A percentile compares a stretch with the other conserved stretches of the same genome.
These are phyloP conservation scores for Boletus sp. DNA, from an alignment of 768 basidiomycete genomes.

Conservation along the genomic window DNA sequence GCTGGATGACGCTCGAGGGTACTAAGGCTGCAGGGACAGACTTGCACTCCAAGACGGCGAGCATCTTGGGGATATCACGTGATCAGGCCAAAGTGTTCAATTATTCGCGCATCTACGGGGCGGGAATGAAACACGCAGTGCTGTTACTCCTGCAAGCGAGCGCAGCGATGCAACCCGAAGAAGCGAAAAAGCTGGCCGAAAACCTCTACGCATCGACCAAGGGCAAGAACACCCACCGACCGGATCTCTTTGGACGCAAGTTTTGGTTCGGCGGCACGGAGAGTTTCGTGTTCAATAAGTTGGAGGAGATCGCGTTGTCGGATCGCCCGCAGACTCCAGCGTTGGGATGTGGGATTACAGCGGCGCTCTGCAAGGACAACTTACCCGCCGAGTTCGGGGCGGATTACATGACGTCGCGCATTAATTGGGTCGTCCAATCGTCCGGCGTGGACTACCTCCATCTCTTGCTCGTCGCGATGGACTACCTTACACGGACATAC, in stretches of 20 bases:
- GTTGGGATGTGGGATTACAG: conserved; percentile 89
- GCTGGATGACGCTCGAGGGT: conserved; percentile 99
- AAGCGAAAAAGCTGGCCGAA: conserved; percentile 78
- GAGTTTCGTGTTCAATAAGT: conserved; percentile 94
- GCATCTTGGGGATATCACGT: conserved; percentile 87
- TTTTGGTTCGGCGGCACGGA: conserved; percentile 98
- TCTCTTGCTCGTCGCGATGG: conserved; percentile 93
- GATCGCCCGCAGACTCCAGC: conserved; percentile 89
- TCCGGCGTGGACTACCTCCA: conserved; percentile 96
- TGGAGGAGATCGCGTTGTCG: conserved; percentile 90
- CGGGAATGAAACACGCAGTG: conserved; percentile 91
- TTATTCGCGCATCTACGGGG: conserved; percentile 98
- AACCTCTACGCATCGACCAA: conserved; percentile 92
- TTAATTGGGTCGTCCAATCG: conserved; percentile 99
- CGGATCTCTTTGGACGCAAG: conserved; percentile 71
- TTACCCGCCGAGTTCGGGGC: conserved; percentile 77
- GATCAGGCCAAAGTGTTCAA: conserved; percentile 99
- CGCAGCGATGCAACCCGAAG: conserved; percentile 69
- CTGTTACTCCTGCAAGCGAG: conserved; percentile 85
- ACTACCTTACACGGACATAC: conserved; percentile 78
- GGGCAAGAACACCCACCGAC: conserved; percentile 79
- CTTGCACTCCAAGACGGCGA: conserved; percentile 94
- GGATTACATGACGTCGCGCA: conserved; percentile 93
- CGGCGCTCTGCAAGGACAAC: conserved; percentile 88
- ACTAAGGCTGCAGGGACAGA: conserved; percentile 95